Conservation (phyloP, 129 eudicot species). For the Centaurea solstitialis region DNA sequence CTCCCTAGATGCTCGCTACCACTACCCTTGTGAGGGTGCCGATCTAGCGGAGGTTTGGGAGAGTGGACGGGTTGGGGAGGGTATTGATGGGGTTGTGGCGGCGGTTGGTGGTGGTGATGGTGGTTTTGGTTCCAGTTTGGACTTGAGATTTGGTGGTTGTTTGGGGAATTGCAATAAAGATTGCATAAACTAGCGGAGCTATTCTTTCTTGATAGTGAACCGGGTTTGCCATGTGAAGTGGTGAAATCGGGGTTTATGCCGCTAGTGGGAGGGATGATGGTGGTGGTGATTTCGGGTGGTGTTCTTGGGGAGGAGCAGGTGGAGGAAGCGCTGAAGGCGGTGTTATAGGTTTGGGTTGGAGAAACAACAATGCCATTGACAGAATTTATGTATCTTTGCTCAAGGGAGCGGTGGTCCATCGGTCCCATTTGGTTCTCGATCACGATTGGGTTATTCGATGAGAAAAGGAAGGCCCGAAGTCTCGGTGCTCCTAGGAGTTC, state of each 20-base stretch:
- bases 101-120: conserved; percentile 29
- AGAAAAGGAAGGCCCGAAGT: conserved; percentile 75
- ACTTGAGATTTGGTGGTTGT: conserved; percentile 17
- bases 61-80: conserved; percentile 13
- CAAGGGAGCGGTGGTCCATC: conserved; percentile 42
- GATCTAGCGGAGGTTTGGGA: conserved; percentile 41
- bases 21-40: conserved; percentile 22
- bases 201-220: conserved; percentile 43
- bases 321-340: conserved; percentile 36
- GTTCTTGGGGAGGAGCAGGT: conserved; percentile 70
- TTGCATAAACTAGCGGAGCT: conserved; percentile 66
- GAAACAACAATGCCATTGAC: conserved; percentile 57
- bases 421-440: conserved; percentile 35
- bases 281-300: conserved; percentile 25
- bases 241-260: conserved; percentile 21
- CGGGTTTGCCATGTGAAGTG: conserved; percentile 16
- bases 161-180: conserved; percentile 29
- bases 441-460: conserved; percentile 36
- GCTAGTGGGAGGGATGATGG: conserved; percentile 45
- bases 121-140: conserved; percentile 19
- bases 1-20: conserved; percentile 42
- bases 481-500: conserved; percentile 51
- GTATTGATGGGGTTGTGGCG: not conserved
- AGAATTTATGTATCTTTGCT: conserved; percentile 68
- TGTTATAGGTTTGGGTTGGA: conserved; percentile 9